Percentiles rank a stretch among this genome's conserved stretches.
Conservation (phyloP, 164 flowering plant genomes). For the Annona cherimola region DNA sequence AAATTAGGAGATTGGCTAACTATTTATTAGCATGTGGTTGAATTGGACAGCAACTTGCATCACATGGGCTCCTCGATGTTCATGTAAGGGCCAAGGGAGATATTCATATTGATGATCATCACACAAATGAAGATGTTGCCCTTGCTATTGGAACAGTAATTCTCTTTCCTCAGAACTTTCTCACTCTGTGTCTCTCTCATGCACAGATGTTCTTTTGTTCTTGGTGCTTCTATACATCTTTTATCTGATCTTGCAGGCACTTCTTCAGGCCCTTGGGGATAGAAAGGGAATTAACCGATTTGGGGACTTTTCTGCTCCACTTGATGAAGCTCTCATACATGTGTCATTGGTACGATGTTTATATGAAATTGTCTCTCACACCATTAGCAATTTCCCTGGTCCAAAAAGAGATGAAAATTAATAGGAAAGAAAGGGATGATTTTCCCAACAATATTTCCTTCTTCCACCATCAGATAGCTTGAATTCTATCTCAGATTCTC, state of each 20-base stretch:
- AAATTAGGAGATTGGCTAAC: not conserved
- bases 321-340: conserved; percentile 90
- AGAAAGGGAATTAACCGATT: conserved; percentile 89
- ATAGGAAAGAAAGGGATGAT: not conserved
- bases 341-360: conserved; percentile 65
- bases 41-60: conserved; percentile 79
- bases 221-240: not conserved
- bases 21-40: conserved; percentile 7
- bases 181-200: not conserved
- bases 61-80: conserved; percentile 94
- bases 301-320: conserved; percentile 97
- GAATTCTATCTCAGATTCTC: not conserved
- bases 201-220: too few species aligned
- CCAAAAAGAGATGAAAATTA: not conserved
- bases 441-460: not conserved
- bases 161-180: not conserved
- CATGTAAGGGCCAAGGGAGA: conserved; percentile 88
- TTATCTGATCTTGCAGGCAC: conserved; percentile 42
- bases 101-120: conserved; percentile 95
- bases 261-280: conserved; percentile 88
- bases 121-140: conserved; percentile 97
- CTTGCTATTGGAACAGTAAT: conserved; percentile 94
- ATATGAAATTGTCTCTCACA: not conserved
- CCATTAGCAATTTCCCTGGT: not conserved
- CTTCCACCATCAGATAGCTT: not conserved